Evolutionary conservation across 768 basidiomycete genomes (phyloP), one percentile per base, ranked within the genome.

Genomic region (Pisolithus orientalis): DNA sequence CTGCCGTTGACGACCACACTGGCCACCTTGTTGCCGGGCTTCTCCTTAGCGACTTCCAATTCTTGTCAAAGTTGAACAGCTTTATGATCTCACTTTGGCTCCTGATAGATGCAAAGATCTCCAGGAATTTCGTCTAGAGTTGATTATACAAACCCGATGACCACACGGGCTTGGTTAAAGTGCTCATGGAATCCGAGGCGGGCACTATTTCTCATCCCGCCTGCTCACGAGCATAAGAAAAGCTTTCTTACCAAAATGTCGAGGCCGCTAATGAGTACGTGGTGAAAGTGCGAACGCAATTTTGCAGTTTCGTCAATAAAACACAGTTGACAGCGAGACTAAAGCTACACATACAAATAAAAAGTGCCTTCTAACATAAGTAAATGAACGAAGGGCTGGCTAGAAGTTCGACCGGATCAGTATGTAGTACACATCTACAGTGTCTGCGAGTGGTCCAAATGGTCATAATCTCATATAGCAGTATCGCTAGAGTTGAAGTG

Each of bases 301-400:
- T 8, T 14, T 14, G 34, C 34, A 34, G 34, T 34, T 34, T 13
- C 34, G 5, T 34, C 34, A 14, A 13, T 21, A 42, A 17, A 42
- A 8, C 9, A 44, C 43, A n/a, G 11, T 27, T 13, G 45, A 50
- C 50, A 17, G 10, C 21, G 27, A 37, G 17, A 37, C 52, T 68
- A 68, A 55, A 56, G 54, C 55, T 68, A 68, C 66, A 67, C 51
- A 49, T 49, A 59, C 54, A 38, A 54, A 51, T 68, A 68, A 61
- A 68, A 68, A 40, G 54, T 39, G 37, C 16, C 46, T 40, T 25
- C 27, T 38, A 29, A 39, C 38, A 53, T 49, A 50, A 49, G 44
- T 57, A 46, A 25, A 34, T 34, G 17, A 47, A 52, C 42, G n/a
- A 29, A 16, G 45, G 11, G 29, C 45, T n/a, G 31, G 6, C 0